These are phyloP conservation scores for Phylloporus arenicola DNA, from an alignment of 768 basidiomycete species.

Conservation along the genomic window DNA sequence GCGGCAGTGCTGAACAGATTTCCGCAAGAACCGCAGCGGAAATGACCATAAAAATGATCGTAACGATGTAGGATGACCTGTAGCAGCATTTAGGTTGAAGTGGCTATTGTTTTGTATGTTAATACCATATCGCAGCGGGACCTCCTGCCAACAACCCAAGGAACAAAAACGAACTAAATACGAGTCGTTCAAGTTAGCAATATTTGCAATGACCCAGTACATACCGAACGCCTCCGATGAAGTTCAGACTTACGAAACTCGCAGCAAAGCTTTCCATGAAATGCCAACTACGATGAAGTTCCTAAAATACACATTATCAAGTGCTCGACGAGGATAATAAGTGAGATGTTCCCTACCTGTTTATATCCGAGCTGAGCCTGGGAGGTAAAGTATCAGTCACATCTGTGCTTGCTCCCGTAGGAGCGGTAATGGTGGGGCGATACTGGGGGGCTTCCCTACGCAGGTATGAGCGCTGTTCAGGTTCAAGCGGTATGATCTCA, in stretches of 20 bases:
- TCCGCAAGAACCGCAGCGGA: conserved; percentile 85
- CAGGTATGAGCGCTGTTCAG: conserved; percentile 97
- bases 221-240: conserved; percentile 82
- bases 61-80: conserved; percentile 82
- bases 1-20: conserved; percentile 81
- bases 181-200: not conserved
- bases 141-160: conserved; percentile 81
- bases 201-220: conserved; percentile 2
- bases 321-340: conserved; percentile 1
- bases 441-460: conserved; percentile 91
- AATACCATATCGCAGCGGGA: conserved; percentile 77
- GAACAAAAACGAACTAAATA: conserved; percentile 64
- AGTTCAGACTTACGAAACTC: conserved; percentile 85
- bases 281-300: conserved; percentile 83
- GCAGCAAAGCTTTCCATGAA: conserved; percentile 82
- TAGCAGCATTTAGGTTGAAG: conserved; percentile 4
- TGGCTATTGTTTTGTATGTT: not conserved
- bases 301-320: conserved; percentile 36
- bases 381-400: conserved; percentile 45
- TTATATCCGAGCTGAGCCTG: conserved; percentile 77
- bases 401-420: conserved; percentile 34
- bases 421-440: conserved; percentile 42
- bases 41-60: conserved; percentile 82
- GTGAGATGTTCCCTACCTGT: conserved; percentile 42
- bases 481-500: conserved; percentile 98